phyloP scores from a whole-genome alignment of 176 grass and related monocot species.

The Luzula sylvatica region DNA sequence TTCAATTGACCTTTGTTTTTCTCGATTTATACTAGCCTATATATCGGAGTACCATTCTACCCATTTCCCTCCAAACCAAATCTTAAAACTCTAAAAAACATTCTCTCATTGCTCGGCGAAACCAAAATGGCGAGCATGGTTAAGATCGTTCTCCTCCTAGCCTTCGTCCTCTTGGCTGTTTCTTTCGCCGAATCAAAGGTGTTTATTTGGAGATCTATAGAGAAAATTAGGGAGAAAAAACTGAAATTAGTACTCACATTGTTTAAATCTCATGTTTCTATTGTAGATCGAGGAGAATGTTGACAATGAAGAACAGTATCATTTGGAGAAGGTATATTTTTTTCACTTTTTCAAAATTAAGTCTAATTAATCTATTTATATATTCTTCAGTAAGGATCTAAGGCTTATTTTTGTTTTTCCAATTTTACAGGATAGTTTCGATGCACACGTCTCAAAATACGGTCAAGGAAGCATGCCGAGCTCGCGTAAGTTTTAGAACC shows the following conservation, averaged over 20 bases:
- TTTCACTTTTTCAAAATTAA: neutral
- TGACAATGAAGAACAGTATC: conserved; percentile 10
- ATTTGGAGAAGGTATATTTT: conserved; percentile 15
- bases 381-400: neutral
- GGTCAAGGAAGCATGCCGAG: conserved; percentile 4
- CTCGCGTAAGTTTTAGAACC: conserved; percentile 6
- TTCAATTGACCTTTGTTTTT: conserved; percentile 18
- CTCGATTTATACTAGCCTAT: neutral
- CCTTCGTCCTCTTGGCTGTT: conserved; percentile 29
- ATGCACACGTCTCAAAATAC: neutral
- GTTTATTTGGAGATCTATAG: neutral
- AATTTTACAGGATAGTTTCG: neutral
- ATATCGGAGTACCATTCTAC: conserved; percentile 8
- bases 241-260: conserved; percentile 4
- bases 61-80: conserved; percentile 22
- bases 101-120: neutral
- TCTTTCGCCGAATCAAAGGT: conserved; percentile 35
- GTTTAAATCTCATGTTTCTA: neutral
- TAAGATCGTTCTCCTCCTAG: conserved; percentile 33
- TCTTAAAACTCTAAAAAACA: neutral
- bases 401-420: neutral
- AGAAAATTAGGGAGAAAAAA: neutral
- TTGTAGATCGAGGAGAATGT: conserved; percentile 4
- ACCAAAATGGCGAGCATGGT: conserved; percentile 20
- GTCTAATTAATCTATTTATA: neutral